Evolutionary conservation across 352 stramenopile species (phyloP).

Genomic region (Pythium inflatum): DNA sequence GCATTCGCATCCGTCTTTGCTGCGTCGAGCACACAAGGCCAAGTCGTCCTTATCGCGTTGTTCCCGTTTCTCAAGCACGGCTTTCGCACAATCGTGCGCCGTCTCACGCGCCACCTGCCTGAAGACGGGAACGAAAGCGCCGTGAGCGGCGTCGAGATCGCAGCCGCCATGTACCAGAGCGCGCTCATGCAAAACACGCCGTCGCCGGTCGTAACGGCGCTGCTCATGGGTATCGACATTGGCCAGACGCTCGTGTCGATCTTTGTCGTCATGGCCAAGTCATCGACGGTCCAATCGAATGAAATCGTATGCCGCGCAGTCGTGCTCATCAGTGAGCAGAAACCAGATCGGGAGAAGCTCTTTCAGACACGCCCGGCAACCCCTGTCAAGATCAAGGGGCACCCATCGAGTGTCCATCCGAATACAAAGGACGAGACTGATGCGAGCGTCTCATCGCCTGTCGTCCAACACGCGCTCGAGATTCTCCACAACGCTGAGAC

Average conservation of each 20-base stretch:
- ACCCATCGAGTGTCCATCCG: neutral
- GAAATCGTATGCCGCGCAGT: neutral
- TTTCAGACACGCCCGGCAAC: neutral
- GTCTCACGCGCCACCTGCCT: neutral
- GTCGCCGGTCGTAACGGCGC: neutral
- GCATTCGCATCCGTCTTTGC: conserved; percentile 7
- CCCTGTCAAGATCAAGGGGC: neutral
- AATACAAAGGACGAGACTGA: too few species aligned
- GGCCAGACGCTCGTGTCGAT: neutral
- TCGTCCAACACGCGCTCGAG: conserved; percentile 14
- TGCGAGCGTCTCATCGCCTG: too few species aligned
- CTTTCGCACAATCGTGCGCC: neutral
- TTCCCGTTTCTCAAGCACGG: conserved; percentile 23
- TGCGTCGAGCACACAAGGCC: neutral
- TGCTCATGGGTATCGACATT: conserved; percentile 26
- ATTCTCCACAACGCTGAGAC: conserved; percentile 9
- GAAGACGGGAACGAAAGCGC: conserved; percentile 15
- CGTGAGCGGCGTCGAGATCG: conserved; percentile 26
- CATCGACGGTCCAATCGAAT: neutral
- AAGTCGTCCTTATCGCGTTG: neutral
- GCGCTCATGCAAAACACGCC: conserved; percentile 30
- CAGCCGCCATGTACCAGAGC: conserved; percentile 26
- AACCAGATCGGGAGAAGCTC: neutral
- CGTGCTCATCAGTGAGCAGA: neutral
- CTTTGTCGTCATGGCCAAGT: conserved; percentile 20